These are phyloP conservation scores for Pulveroboletus frians DNA, from an alignment of 768 basidiomycete species.

Conservation along the genomic window DNA sequence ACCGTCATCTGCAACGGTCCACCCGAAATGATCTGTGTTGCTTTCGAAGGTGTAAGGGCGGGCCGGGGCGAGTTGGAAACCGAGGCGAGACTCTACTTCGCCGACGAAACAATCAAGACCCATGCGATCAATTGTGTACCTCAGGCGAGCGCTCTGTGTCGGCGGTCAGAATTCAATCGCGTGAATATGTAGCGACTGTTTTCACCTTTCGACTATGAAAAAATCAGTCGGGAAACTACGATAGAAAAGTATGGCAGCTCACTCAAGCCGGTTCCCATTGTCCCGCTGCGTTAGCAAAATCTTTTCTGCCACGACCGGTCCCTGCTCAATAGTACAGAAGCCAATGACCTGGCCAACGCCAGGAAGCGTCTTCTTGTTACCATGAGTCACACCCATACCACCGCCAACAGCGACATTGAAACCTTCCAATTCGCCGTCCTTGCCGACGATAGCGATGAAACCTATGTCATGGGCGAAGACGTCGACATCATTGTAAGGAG, in stretches of 20 bases:
- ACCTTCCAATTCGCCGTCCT: slow-evolving; percentile 72
- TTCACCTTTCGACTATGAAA: slow-evolving; percentile 50
- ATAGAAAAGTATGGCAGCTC: slow-evolving; percentile 29
- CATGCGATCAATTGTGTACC: slow-evolving; percentile 97
- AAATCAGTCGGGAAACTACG: neutral
- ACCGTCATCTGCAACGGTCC: slow-evolving; percentile 84
- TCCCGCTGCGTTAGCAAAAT: slow-evolving; percentile 93
- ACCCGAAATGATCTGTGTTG: slow-evolving; percentile 93
- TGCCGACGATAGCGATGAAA: slow-evolving; percentile 87
- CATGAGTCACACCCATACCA: slow-evolving; percentile 99
- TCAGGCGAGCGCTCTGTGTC: slow-evolving; percentile 75
- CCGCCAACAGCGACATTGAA: slow-evolving; percentile 95
- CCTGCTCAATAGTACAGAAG: slow-evolving; percentile 88
- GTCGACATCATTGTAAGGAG: slow-evolving; percentile 95
- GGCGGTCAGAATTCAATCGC: slow-evolving; percentile 9
- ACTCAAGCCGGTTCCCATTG: slow-evolving; percentile 94
- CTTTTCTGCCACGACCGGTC: slow-evolving; percentile 81
- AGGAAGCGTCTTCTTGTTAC: slow-evolving; percentile 98
- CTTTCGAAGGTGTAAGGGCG: slow-evolving; percentile 77
- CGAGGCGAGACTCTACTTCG: slow-evolving; percentile 86
- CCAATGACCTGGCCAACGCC: slow-evolving; percentile 83
- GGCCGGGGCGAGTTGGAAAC: slow-evolving; percentile 67
- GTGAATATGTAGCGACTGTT: neutral
- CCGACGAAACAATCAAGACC: slow-evolving; percentile 81
- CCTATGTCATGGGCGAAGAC: slow-evolving; percentile 95